Evolutionary conservation across 2,329 filamentous ascomycete genomes (phyloP).

Genomic region (Moelleriella libera): DNA sequence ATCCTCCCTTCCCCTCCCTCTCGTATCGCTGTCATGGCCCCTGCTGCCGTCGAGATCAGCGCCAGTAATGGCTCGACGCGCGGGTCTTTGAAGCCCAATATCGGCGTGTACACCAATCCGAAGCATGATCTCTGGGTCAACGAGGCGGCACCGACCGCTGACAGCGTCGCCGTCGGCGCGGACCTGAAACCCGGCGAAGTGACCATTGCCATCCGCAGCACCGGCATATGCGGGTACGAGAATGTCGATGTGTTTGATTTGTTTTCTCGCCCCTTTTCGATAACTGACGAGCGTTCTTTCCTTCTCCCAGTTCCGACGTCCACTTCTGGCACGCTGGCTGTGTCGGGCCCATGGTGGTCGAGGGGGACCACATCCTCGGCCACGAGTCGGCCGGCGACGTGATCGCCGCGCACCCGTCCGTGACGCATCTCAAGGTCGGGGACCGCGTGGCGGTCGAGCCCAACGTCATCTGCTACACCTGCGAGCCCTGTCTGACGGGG

Average conservation of each 20-base stretch:
- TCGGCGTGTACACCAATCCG: slow-evolving; percentile 92
- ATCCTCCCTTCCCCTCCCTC: too few relatives aligned
- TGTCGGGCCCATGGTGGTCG: slow-evolving; percentile 93
- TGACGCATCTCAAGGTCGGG: slow-evolving; percentile 63
- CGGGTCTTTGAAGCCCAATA: slow-evolving; percentile 59
- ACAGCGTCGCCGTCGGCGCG: slow-evolving; percentile 55
- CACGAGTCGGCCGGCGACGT: slow-evolving; percentile 85
- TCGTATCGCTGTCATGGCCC: not conserved
- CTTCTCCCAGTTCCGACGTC: slow-evolving; percentile 60
- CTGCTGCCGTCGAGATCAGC: slow-evolving; percentile 1
- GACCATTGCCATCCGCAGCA: slow-evolving; percentile 79
- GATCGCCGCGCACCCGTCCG: slow-evolving; percentile 68
- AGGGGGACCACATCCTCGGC: slow-evolving; percentile 77
- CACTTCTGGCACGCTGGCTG: slow-evolving; percentile 96
- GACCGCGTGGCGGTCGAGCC: slow-evolving; percentile 92
- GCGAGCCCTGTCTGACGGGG: slow-evolving; percentile 81
- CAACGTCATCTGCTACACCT: slow-evolving; percentile 81
- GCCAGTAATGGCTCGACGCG: slow-evolving; percentile 10
- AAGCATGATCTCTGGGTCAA: slow-evolving; percentile 83
- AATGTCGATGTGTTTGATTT: too few relatives aligned
- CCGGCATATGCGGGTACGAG: slow-evolving; percentile 80
- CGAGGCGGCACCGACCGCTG: slow-evolving; percentile 60
- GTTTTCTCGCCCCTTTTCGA: too few relatives aligned
- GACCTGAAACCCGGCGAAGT: slow-evolving; percentile 70
- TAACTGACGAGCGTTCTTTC: not conserved